Base-by-base conservation (phyloP, 2,329 filamentous ascomycete genomes). In the Hymenoscyphus scutula region DNA sequence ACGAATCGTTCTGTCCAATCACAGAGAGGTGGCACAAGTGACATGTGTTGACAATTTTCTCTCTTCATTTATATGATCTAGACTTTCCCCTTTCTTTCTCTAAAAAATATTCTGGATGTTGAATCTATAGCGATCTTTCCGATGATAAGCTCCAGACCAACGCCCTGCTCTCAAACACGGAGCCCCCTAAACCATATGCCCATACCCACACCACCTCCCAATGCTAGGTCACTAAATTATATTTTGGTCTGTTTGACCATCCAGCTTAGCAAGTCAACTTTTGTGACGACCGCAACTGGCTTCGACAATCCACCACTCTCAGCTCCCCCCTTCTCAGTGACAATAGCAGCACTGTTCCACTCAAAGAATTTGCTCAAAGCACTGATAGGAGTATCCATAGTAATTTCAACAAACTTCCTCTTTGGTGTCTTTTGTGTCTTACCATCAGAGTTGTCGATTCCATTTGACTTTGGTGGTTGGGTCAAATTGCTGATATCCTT, bases 261-360 rank as follows among this genome's bases (percentile, higher is more conserved):
- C 89, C 91, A 99, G 51, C 89, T 92, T 72, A 99, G 78, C 71
- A 99, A 77, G 78, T 99, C 95, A 5, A 99, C 95, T 84, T 99
- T 99, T 34, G 95, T 98, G 7, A 96, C 93, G 8, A 99, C 87
- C 7, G 92, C 95, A 57, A 95, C 81, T 1, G 96, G 92, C 81
- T 91, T 96, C 54, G 84, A 83, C 61, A 85, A 76, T n/a, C 72
- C 70, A 48, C 72, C 72, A 13, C 64, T 81, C 77, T 60, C 80
- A 78, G 62, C 82, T 48, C 78, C 78, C 13, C 80, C 79, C 69
- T 85, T 83, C 76, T 98, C 93, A 0, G 94, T 99, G 2, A 99
- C 92, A 56, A 99, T 87, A 0, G 95, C 95, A 0, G 95, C 94
- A 69, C 90, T 95, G 78, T 99, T 98, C 92, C 95, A 98, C 79